These are phyloP conservation scores for Alternaria brassicae DNA, from an alignment of 2,329 filamentous ascomycete genomes.

Conservation along the genomic window DNA sequence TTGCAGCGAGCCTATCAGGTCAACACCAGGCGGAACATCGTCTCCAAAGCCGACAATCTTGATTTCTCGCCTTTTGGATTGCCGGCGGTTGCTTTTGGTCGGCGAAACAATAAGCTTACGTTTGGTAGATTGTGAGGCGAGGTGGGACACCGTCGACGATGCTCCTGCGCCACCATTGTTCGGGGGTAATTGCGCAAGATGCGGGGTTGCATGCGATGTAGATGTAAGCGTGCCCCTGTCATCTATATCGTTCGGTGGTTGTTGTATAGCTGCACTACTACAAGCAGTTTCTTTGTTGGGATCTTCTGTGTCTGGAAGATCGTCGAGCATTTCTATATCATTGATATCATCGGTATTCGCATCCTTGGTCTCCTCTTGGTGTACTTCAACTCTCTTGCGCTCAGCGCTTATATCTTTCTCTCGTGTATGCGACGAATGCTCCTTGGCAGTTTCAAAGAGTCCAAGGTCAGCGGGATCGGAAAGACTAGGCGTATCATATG, in stretches of 20 bases:
- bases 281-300: background rate
- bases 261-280: background rate
- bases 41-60: slow-evolving; percentile 30
- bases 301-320: background rate
- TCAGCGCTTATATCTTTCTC: background rate
- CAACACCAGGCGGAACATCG: background rate
- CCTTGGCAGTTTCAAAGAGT: background rate
- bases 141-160: background rate
- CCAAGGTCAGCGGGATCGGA: background rate
- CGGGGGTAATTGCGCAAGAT: background rate
- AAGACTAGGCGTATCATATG: slow-evolving; percentile 29
- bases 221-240: background rate
- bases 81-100: slow-evolving; percentile 21
- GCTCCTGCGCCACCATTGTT: background rate
- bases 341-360: too few species aligned
- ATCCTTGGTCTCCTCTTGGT: background rate
- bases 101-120: slow-evolving; percentile 34
- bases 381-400: background rate
- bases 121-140: slow-evolving; percentile 21
- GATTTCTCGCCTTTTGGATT: slow-evolving; percentile 32
- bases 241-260: background rate
- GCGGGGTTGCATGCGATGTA: background rate
- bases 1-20: slow-evolving; percentile 12
- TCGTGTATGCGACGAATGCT: background rate
- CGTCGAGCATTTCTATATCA: slow-evolving; percentile 1